Conservation (phyloP, 176 grass and related monocot genomes). For the Aegilops longissima region DNA sequence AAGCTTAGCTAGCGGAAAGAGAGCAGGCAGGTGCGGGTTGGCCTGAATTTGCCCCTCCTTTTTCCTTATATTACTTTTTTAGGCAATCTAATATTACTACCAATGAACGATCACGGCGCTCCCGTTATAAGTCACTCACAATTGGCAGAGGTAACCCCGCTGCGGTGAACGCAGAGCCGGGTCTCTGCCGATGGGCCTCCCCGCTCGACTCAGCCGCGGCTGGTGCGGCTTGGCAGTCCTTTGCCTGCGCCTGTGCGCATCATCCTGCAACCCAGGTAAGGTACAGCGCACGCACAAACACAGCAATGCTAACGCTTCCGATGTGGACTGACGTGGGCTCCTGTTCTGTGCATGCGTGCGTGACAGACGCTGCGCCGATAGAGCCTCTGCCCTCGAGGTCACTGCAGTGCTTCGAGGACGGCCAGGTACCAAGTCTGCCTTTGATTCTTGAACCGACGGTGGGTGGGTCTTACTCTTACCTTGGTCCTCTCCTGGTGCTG, state of each 20-base stretch:
- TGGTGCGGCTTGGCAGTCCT: conserved; percentile 26
- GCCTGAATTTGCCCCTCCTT: conserved; percentile 19
- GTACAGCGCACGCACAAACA: background rate
- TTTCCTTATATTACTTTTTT: too few species aligned
- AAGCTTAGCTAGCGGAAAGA: background rate
- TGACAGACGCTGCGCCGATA: background rate
- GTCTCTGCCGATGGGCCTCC: conserved; percentile 28
- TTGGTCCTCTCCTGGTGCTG: background rate
- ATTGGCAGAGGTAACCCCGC: background rate
- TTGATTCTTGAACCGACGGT: background rate
- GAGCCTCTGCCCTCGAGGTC: conserved; percentile 31
- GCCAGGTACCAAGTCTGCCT: conserved; percentile 15
- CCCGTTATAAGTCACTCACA: background rate
- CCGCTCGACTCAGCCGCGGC: background rate
- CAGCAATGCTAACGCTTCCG: background rate
- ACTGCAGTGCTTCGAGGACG: conserved; percentile 56
- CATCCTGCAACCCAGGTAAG: conserved; percentile 32
- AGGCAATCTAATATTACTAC: background rate
- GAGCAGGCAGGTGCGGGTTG: conserved; percentile 28
- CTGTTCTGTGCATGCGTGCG: background rate
- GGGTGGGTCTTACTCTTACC: too few species aligned
- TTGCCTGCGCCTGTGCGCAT: conserved; percentile 29
- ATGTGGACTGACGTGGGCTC: background rate
- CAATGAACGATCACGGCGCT: background rate
- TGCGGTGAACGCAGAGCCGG: background rate